Conservation (phyloP, 345 rosid species). For the Passiflora organensis region DNA sequence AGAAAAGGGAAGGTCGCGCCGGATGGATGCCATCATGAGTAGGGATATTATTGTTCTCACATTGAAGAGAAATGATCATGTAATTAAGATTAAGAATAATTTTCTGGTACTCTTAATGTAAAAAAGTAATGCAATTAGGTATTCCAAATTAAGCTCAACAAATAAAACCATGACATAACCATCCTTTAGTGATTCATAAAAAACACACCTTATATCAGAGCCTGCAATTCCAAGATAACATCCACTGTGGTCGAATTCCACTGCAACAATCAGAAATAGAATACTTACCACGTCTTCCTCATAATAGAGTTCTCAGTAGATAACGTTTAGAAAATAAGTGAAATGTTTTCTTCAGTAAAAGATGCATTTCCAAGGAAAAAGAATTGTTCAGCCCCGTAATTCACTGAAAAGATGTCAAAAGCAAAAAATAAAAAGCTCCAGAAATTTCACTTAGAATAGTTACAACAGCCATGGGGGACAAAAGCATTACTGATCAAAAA, state of each 20-base stretch:
- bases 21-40: too few species aligned
- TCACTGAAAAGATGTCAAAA: neutral
- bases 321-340: neutral
- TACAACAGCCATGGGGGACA: too few species aligned
- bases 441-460: too few species aligned
- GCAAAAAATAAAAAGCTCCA: neutral
- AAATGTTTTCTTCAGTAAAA: neutral
- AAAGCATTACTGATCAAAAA: too few species aligned
- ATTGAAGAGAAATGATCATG: too few species aligned
- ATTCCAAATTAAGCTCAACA: neutral
- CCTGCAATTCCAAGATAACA: conserved; percentile 78
- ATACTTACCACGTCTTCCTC: neutral
- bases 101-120: too few species aligned
- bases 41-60: too few species aligned
- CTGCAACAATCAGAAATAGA: conserved; percentile 45
- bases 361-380: neutral
- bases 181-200: conserved; percentile 4
- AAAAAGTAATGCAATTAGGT: neutral
- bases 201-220: conserved; percentile 68
- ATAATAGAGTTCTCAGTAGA: neutral
- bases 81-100: too few species aligned
- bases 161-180: neutral
- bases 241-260: conserved; percentile 92
- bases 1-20: too few species aligned
- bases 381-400: neutral